Evolutionary conservation across 2,329 filamentous ascomycete genomes (phyloP), one percentile per base, ranked within the genome.

Genomic region (Basipetospora chlamydospora): DNA sequence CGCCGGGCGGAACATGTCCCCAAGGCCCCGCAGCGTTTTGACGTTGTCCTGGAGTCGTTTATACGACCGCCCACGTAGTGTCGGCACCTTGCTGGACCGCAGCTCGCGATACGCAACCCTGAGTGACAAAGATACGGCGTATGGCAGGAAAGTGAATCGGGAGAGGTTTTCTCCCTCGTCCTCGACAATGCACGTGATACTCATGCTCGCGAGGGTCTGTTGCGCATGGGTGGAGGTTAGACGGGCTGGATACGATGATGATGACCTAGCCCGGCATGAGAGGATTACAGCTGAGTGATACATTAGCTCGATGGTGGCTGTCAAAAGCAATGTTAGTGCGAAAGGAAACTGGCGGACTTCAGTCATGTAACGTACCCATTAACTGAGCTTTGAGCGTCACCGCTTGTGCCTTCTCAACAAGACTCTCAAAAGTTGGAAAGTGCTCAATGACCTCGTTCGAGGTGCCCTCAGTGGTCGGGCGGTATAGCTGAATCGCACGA

Each of bases 281-380:
- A 39, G 15, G 12, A 39, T 39, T 1, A 39, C 26, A 3, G 34
- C 20, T 8, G 37, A 30, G 25, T 39, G 23, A 20, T 39, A 39
- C 5, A 39, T 16, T 5, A 34, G 12, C 9, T 39, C 37, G 30
- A 39, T 12, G 10, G 37, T 39, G 12, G 25, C 37, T 39, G 23
- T 12, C 25, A 22, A 17, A 32, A 15, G 6, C 26, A n/a, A 33
- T 6, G 22, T 21, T 26, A 33, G 23, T 12, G 7, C 13, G 13
- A 13, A 11, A 9, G 16, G 3, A 12, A 10, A 16, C 10, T n/a
- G n/a, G n/a, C n/a, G n/a, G 20, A 12, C 15, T 26, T 12, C 8
- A 13, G n/a, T 18, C 20, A 23, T 8, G 10, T n/a, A 15, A 9
- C 18, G 16, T 30, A 39, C 37, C 37, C 12, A 39, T 18, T n/a